These are phyloP conservation scores for Bipolaris bicolor DNA, from an alignment of 2,329 filamentous ascomycete genomes.

Conservation along the genomic window DNA sequence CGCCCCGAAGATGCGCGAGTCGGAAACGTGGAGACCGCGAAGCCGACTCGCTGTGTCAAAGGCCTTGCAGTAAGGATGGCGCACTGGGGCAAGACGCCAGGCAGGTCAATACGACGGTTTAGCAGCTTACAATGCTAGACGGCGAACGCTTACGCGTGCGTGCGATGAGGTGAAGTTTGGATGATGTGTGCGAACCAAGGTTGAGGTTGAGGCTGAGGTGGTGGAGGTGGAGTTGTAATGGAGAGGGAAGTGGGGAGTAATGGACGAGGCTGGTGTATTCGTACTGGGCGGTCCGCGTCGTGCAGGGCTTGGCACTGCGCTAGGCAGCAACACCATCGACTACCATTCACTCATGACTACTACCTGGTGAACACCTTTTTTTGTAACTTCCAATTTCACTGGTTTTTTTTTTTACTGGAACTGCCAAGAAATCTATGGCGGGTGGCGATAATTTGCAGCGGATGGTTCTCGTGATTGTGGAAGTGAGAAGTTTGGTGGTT, in stretches of 20 bases:
- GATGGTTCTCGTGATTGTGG: too few species aligned
- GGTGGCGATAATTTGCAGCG: too few species aligned
- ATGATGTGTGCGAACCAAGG: neutral
- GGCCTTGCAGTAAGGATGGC: conserved; percentile 11
- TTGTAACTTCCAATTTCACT: too few species aligned
- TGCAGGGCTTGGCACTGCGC: too few species aligned
- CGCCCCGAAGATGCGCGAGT: conserved; percentile 11
- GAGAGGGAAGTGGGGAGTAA: conserved; percentile 1
- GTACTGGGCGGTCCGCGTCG: too few species aligned
- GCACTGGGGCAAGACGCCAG: conserved; percentile 12
- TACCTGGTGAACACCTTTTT: too few species aligned
- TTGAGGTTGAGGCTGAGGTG: neutral
- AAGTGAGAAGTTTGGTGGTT: too few species aligned
- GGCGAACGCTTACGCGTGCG: neutral
- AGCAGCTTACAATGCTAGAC: conserved; percentile 3
- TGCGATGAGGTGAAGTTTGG: neutral
- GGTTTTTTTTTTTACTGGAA: too few species aligned
- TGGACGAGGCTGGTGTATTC: neutral
- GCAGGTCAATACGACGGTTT: conserved; percentile 1
- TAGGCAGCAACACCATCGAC: too few species aligned
- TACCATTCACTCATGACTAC: too few species aligned
- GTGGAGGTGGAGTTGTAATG: neutral
- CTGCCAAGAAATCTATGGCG: too few species aligned
- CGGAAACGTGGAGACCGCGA: conserved; percentile 2
- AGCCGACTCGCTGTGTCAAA: conserved; percentile 5